Evolutionary conservation across 768 basidiomycete genomes (phyloP), one percentile per base, ranked within the genome.

Genomic region (Tricholoma matsutake): DNA sequence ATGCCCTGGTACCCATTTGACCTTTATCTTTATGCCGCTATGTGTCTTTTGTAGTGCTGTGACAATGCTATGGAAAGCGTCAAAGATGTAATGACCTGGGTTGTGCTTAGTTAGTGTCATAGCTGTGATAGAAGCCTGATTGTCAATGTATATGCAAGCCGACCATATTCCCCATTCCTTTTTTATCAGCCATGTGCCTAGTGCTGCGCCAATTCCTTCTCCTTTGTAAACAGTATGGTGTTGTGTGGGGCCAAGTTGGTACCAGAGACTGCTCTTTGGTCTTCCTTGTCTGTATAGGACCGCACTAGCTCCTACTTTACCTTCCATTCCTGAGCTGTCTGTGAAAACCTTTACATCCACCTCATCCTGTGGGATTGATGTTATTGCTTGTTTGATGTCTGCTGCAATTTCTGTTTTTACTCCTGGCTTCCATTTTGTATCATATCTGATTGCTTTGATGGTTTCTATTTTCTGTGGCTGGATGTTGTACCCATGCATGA

Each of bases 161-260:
- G 9, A 49, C 47, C 10, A 6, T 49, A 49, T 49, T 3, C 47
- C 37, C 37, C 43, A 28, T 28, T 31, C 37, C 5, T 49, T 11
- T 16, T 11, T 11, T 9, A 64, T 32, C 2, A 64, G 47, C 8
- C 41, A 28, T 0, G 54, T 14, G 2, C 25, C 61, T 0, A 62
- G 43, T 6, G 60, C 10, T 13, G 37, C 8, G 1, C 64, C 61
- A 6, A 64, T 61, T 0, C 47, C 56, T 41, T 62, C 64, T 5
- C 61, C 61, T 32, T 64, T 54, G 29, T 64, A 64, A 1, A 62
- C 58, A 8, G 57, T 64, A 58, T 64, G 64, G 1, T 58, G n/a
- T 7, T 32, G 18, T 1, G 22, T 32, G 10, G 37, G 18, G 18
- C 63, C 63, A 51, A 64, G 45, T n/a, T 55, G 43, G 52, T 53